These are phyloP conservation scores for Populus simonii DNA, from an alignment of 345 rosid genomes.

Conservation along the genomic window DNA sequence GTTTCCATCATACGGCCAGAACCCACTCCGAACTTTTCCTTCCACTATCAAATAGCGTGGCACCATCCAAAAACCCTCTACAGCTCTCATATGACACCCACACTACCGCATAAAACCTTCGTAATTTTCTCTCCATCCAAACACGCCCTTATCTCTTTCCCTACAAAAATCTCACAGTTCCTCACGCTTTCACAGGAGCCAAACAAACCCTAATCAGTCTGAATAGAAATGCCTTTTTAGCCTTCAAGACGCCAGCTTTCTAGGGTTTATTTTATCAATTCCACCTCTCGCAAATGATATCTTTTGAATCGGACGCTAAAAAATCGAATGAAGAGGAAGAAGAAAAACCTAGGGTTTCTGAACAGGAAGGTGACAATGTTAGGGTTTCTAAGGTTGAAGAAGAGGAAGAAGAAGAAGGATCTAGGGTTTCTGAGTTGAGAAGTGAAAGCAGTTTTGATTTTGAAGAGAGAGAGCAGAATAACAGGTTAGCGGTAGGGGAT, in stretches of 20 bases:
- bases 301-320: neutral
- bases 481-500: constrained; percentile 15
- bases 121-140: constrained; percentile 23
- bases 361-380: neutral
- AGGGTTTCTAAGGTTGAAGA: constrained; percentile 1
- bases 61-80: neutral
- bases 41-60: neutral
- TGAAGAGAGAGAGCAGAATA: neutral
- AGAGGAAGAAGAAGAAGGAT: neutral
- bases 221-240: neutral
- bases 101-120: neutral
- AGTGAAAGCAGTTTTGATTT: neutral
- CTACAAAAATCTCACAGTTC: neutral
- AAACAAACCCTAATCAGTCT: neutral
- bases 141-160: neutral
- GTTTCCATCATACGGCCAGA: neutral
- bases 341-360: neutral
- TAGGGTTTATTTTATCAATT: constrained; percentile 18
- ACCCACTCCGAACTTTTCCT: neutral
- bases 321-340: constrained; percentile 2
- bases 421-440: neutral
- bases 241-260: neutral
- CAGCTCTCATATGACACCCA: neutral
- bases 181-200: neutral
- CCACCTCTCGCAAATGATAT: neutral